Conservation (phyloP, 306 rosid genomes). For the Fragaria vesca region DNA sequence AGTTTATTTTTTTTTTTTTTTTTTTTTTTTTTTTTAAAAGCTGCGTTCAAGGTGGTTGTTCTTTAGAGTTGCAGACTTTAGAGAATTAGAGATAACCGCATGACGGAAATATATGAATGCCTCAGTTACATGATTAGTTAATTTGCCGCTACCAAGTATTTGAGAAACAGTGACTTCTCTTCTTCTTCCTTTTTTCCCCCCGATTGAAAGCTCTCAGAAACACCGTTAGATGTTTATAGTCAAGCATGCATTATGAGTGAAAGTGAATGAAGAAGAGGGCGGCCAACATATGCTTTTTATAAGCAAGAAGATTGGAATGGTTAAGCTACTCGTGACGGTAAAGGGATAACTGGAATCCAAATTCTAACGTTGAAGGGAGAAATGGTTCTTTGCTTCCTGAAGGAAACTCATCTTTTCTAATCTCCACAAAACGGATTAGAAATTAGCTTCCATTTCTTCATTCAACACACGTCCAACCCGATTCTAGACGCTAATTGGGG, state of each 20-base stretch:
- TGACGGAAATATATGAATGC: not conserved
- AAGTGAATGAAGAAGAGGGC: not conserved
- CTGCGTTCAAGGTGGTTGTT: not conserved
- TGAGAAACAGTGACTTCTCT: too few relatives aligned
- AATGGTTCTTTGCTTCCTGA: not conserved
- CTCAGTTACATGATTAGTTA: not conserved
- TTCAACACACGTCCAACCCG: not conserved
- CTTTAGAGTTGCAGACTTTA: not conserved
- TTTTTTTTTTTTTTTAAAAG: too few relatives aligned
- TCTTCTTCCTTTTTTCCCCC: too few relatives aligned
- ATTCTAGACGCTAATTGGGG: not conserved
- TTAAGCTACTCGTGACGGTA: too few relatives aligned
- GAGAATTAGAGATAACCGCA: not conserved
- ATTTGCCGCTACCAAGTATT: too few relatives aligned
- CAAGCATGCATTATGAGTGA: not conserved
- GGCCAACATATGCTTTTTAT: too few relatives aligned
- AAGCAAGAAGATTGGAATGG: too few relatives aligned
- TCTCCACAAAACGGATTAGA: not conserved
- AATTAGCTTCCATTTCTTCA: not conserved
- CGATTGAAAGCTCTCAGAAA: too few relatives aligned
- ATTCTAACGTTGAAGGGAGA: not conserved
- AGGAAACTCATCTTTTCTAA: not conserved
- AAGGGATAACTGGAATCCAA: too few relatives aligned
- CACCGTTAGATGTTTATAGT: too few relatives aligned
- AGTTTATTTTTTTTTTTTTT: too few relatives aligned